Percentiles rank a stretch among this genome's conserved stretches.
Evolutionary conservation across 2,329 filamentous ascomycete genomes (phyloP).

Genomic region (Cladosporium sp.): DNA sequence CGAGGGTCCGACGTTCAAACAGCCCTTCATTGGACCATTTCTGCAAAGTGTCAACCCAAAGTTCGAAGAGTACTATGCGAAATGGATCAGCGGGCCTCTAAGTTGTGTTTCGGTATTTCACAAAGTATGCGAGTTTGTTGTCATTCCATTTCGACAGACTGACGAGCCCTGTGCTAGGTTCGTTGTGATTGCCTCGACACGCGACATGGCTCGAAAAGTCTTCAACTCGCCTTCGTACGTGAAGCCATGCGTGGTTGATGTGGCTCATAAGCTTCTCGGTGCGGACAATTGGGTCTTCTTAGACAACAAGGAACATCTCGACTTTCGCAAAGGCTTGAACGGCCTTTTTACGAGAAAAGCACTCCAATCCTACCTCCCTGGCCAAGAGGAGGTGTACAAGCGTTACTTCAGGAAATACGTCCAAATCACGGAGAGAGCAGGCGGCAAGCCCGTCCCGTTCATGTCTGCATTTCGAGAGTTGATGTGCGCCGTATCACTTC

Average conservation of each 20-base stretch:
- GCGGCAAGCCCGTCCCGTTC: constrained; percentile 1
- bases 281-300: constrained; percentile 7
- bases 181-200: too few species aligned
- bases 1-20: too few species aligned
- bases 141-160: too few species aligned
- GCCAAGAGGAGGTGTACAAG: background rate
- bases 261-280: constrained; percentile 8
- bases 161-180: too few species aligned
- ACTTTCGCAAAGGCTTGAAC: background rate
- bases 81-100: constrained; percentile 81
- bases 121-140: constrained; percentile 62
- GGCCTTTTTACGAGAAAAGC: too few species aligned
- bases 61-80: constrained; percentile 79
- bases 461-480: constrained; percentile 14
- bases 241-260: constrained; percentile 11
- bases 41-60: constrained; percentile 88
- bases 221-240: constrained; percentile 12
- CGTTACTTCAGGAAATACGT: background rate
- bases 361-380: too few species aligned
- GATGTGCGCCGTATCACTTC: constrained; percentile 13
- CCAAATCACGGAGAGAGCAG: background rate
- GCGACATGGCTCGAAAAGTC: too few species aligned
- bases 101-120: constrained; percentile 96
- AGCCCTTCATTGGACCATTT: too few species aligned
- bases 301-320: background rate